A percentile compares a stretch with the other conserved stretches of the same genome.
These are phyloP conservation scores for Coemansia sp. DNA, from an alignment of 192 early-diverging fungal genomes.

Conservation along the genomic window DNA sequence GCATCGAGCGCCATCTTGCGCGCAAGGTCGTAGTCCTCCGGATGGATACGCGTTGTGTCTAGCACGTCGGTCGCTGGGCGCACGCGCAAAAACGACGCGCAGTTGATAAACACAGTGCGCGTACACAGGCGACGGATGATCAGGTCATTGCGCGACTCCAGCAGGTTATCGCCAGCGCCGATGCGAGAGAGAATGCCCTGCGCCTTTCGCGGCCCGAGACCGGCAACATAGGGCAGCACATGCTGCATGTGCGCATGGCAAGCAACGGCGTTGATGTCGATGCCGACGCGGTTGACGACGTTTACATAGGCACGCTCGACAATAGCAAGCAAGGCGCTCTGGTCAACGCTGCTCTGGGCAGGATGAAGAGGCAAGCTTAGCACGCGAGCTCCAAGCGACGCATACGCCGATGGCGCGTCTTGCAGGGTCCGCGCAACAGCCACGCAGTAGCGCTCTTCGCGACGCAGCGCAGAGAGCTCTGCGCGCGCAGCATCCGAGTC, in stretches of 20 bases:
- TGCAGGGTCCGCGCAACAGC: conserved; percentile 79
- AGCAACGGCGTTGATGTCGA: conserved; percentile 84
- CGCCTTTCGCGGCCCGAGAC: conserved; percentile 92
- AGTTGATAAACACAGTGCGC: conserved; percentile 85
- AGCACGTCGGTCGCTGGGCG: conserved; percentile 73
- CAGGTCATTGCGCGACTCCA: conserved; percentile 71
- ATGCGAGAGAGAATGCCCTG: conserved; percentile 63
- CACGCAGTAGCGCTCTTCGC: conserved; percentile 82
- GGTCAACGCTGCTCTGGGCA: conserved; percentile 66
- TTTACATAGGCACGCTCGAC: conserved; percentile 87
- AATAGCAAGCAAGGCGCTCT: conserved; percentile 61
- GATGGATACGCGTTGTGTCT: conserved; percentile 94
- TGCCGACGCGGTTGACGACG: conserved; percentile 77
- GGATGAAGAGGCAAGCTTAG: conserved; percentile 72
- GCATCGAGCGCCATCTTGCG: conserved; percentile 97
- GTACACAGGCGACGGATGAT: conserved; percentile 64
- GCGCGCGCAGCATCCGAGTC: conserved; percentile 66
- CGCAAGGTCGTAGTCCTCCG: conserved; percentile 91
- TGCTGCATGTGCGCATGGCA: conserved; percentile 62
- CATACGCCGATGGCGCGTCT: conserved; percentile 78
- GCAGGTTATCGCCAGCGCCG: conserved; percentile 10
- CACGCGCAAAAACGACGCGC: conserved; percentile 86
- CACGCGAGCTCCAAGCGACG: conserved; percentile 62
- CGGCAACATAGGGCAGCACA: conserved; percentile 85
- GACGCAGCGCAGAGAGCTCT: conserved; percentile 67